Percentiles rank a stretch among this genome's conserved stretches.
These are phyloP conservation scores for Dothideomycetes sp. DNA, from an alignment of 2,329 filamentous ascomycete species.

Conservation along the genomic window DNA sequence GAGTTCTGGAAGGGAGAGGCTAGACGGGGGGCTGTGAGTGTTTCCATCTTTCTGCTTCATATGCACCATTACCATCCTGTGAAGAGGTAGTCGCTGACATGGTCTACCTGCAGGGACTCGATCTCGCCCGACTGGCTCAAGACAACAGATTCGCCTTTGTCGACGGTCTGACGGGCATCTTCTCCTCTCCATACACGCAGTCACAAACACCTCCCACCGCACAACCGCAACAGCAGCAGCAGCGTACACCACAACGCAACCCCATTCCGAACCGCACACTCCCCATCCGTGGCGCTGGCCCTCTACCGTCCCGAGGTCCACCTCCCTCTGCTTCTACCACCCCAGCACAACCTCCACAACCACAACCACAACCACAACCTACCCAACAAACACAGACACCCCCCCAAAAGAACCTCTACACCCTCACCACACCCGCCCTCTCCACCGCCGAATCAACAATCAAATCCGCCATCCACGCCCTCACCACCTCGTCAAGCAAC, in stretches of 20 bases:
- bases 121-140: slow-evolving; percentile 50
- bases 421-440: slow-evolving; percentile 4
- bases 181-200: slow-evolving; percentile 19
- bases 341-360: background rate
- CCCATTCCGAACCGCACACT: background rate
- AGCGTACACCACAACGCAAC: background rate
- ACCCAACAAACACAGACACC: background rate
- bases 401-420: slow-evolving; percentile 2
- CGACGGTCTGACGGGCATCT: slow-evolving; percentile 59
- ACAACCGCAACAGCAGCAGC: background rate
- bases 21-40: slow-evolving; percentile 50
- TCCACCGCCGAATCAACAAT: slow-evolving; percentile 1
- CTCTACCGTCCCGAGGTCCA: slow-evolving; percentile 7
- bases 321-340: background rate
- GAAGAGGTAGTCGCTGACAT: no score
- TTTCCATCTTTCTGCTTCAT: background rate
- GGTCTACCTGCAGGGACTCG: slow-evolving; percentile 61
- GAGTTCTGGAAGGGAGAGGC: slow-evolving; percentile 68
- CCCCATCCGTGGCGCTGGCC: background rate
- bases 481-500: slow-evolving; percentile 19
- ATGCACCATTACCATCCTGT: no score
- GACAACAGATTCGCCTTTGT: slow-evolving; percentile 59
- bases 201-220: background rate
- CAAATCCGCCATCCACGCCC: slow-evolving; percentile 13
- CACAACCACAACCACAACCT: slow-evolving; percentile 5